phyloP scores from a whole-genome alignment of 371 early-diverging fungal genomes.

The Apophysomyces elegans region DNA sequence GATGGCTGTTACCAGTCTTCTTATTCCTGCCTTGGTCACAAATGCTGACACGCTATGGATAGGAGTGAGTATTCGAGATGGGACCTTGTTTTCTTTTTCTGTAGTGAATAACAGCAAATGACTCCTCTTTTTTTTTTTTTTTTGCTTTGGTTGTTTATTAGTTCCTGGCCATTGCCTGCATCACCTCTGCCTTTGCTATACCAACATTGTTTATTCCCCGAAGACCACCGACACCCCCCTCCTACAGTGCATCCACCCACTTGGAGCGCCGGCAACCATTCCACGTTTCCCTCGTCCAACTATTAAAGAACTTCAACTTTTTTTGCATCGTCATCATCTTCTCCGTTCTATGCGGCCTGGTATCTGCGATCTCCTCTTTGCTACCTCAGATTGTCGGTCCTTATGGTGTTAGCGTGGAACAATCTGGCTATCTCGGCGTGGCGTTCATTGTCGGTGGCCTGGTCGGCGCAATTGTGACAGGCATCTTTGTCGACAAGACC shows the following conservation, averaged over 20 bases:
- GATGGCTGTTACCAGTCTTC: conserved; percentile 48
- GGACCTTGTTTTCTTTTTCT: too few species aligned
- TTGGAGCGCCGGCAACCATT: conserved; percentile 41
- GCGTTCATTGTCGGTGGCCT: conserved; percentile 61
- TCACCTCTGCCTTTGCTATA: conserved; percentile 47
- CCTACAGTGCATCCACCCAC: conserved; percentile 40
- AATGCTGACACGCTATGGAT: conserved; percentile 21
- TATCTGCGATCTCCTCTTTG: conserved; percentile 65
- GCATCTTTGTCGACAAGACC: conserved; percentile 52
- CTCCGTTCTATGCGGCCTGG: conserved; percentile 64
- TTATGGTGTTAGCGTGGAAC: conserved; percentile 61
- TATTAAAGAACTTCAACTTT: conserved; percentile 60
- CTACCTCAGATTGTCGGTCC: conserved; percentile 64
- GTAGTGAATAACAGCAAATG: too few species aligned
- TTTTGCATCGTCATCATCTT: conserved; percentile 59
- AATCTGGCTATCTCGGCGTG: conserved; percentile 62
- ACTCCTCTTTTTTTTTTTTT: neutral
- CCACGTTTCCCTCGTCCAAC: conserved; percentile 43
- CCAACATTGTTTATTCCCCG: conserved; percentile 57
- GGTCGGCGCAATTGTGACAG: conserved; percentile 51
- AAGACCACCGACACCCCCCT: conserved; percentile 63
- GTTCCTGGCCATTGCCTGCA: conserved; percentile 47
- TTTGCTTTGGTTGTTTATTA: conserved; percentile 13
- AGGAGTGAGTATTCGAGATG: conserved; percentile 27
- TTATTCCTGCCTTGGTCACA: conserved; percentile 42